phyloP scores from a whole-genome alignment of 208 protist species.

The Endotrypanum monterogeii region DNA sequence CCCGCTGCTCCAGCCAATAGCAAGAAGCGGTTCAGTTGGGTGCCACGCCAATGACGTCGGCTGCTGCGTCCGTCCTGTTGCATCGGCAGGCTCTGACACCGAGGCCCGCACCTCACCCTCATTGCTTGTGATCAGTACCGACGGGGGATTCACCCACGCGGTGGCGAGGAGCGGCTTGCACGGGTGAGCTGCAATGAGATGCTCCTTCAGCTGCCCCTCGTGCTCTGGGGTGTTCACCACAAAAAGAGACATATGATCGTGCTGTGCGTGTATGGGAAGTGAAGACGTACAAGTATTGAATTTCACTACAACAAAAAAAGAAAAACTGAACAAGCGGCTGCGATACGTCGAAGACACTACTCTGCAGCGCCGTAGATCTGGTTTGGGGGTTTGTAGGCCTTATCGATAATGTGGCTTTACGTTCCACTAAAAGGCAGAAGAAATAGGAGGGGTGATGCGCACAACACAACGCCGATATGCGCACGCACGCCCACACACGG shows the following conservation, averaged over 20 bases:
- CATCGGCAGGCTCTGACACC: constrained; percentile 37
- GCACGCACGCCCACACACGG: background rate
- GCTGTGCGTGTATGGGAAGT: background rate
- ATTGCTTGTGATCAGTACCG: constrained; percentile 76
- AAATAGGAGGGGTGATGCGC: background rate
- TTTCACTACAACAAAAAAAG: background rate
- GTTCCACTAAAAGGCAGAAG: background rate
- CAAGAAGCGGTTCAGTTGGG: constrained; percentile 64
- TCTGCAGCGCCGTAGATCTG: background rate
- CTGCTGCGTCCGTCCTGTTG: constrained; percentile 30
- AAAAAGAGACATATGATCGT: constrained; percentile 67
- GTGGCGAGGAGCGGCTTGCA: constrained; percentile 70
- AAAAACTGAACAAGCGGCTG: no score
- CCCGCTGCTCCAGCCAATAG: constrained; percentile 87
- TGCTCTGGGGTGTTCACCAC: constrained; percentile 64
- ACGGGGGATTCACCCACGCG: constrained; percentile 58
- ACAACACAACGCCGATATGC: background rate
- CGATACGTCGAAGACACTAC: background rate
- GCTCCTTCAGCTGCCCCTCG: constrained; percentile 60
- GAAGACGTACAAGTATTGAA: background rate
- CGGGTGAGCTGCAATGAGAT: constrained; percentile 57
- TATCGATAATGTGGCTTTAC: background rate
- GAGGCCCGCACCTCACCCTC: constrained; percentile 77
- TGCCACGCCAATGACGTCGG: constrained; percentile 84
- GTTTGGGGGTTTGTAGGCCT: background rate